Base-by-base conservation (phyloP, 257 asterid genomes). In the Marsdenia floribunda region DNA sequence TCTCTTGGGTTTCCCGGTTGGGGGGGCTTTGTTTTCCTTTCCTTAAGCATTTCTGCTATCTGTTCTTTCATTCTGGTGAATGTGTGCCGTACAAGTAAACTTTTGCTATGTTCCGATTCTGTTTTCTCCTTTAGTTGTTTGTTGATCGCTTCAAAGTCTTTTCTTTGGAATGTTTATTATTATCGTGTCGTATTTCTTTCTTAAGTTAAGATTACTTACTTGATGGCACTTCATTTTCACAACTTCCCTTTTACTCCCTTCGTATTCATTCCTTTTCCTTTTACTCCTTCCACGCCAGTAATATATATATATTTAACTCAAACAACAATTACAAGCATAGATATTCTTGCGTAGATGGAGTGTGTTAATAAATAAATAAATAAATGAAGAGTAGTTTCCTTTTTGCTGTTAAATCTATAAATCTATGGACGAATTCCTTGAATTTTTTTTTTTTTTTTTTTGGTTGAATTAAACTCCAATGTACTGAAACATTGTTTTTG, bases 21-120 rank as follows among this genome's bases (percentile, higher is more conserved):
- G 18, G 5, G n/a, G 35, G 13, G 18, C 49, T 44, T 6, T n/a
- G 54, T 19, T 38, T 40, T 68, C 40, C 7, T 5, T 35, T 63
- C 18, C 11, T 42, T 4, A 0, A 4, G 0, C n/a, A 29, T 16
- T 8, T 18, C 49, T 35, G 49, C 26, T 35, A 18, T 16, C 24
- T 16, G 24, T 66, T 37, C 15, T 65, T 65, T 65, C 70, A 2
- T 64, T 35, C 21, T 49, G 60, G 61, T 50, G 73, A 70, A 49
- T 70, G 76, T 72, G 42, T 72, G 57, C 76, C 76, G 76, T 72
- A 57, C 68, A 57, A 57, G 76, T 58, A 73, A 40, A 22, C 33
- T 33, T 52, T 52, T 52, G 63, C 64, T 26, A 4, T 69, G 22
- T 46, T 38, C 58, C 19, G 21, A 18, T 55, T 55, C 1, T 37